A percentile compares a stretch with the other conserved stretches of the same genome.
These are phyloP conservation scores for Colletotrichum musicola DNA, from an alignment of 2,329 filamentous ascomycete genomes.

Conservation along the genomic window DNA sequence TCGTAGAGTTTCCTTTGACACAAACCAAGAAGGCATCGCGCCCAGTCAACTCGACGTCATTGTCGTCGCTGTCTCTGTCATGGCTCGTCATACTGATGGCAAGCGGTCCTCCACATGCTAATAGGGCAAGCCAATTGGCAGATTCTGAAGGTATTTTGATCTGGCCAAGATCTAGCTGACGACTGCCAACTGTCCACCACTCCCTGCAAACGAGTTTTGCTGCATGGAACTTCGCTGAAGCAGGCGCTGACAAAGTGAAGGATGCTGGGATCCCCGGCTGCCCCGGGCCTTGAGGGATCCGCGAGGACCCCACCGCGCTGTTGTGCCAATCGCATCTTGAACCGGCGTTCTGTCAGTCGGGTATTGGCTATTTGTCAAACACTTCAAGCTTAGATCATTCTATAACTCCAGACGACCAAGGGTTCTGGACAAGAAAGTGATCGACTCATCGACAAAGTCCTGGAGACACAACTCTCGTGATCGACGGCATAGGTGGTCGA, in stretches of 20 bases:
- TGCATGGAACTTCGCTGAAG: background rate
- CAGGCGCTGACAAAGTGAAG: constrained; percentile 11
- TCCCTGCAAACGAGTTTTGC: background rate
- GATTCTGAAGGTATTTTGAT: background rate
- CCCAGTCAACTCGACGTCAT: background rate
- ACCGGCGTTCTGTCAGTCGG: constrained; percentile 12
- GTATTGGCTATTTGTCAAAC: background rate
- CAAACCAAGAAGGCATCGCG: background rate
- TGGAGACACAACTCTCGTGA: constrained; percentile 6
- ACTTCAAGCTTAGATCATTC: background rate
- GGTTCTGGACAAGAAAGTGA: background rate
- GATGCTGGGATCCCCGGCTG: background rate
- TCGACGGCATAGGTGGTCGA: background rate
- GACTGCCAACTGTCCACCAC: background rate
- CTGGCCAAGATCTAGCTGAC: background rate
- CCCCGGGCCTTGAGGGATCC: background rate
- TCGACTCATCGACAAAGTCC: background rate
- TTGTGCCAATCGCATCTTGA: constrained; percentile 32
- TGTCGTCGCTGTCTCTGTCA: background rate
- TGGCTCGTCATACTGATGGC: background rate
- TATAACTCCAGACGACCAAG: background rate
- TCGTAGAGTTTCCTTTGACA: background rate
- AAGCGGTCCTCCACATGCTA: background rate
- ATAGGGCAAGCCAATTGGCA: background rate
- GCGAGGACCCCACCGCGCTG: background rate